Percentiles rank a stretch among this genome's conserved stretches.
Conservation (phyloP, 2,329 filamentous ascomycete genomes). For the Aureobasidium sp. region DNA sequence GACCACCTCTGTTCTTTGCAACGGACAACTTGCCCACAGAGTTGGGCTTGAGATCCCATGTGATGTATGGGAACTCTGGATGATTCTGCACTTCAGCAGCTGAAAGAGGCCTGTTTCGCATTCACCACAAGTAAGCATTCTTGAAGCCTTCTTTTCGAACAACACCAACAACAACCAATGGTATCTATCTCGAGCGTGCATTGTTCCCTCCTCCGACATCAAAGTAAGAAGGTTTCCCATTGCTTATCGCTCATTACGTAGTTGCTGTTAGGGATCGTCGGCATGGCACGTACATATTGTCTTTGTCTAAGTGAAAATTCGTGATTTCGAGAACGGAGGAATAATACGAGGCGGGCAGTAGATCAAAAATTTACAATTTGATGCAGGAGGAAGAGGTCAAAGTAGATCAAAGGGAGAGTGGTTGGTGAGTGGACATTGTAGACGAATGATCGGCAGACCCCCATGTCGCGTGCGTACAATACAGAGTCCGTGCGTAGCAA, state of each 20-base stretch:
- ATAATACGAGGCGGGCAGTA: background rate
- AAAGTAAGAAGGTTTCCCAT: background rate
- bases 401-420: background rate
- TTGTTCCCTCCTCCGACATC: background rate
- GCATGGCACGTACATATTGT: background rate
- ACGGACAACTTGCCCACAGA: constrained; percentile 53
- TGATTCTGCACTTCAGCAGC: constrained; percentile 53
- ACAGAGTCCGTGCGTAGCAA: background rate
- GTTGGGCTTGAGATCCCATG: constrained; percentile 62
- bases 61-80: constrained; percentile 56
- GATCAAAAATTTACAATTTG: background rate
- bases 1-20: constrained; percentile 63
- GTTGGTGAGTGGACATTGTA: background rate
- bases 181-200: background rate
- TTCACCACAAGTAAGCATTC: background rate
- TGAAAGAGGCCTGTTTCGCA: constrained; percentile 29
- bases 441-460: background rate
- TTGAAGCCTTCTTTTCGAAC: background rate
- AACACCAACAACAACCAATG: background rate
- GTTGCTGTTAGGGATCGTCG: background rate
- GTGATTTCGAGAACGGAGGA: background rate
- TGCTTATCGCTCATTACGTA: background rate
- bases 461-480: background rate
- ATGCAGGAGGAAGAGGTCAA: background rate
- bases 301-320: background rate